Evolutionary conservation across 2,329 filamentous ascomycete genomes (phyloP), one percentile per base, ranked within the genome.

Genomic region (Claviceps humidiphila): DNA sequence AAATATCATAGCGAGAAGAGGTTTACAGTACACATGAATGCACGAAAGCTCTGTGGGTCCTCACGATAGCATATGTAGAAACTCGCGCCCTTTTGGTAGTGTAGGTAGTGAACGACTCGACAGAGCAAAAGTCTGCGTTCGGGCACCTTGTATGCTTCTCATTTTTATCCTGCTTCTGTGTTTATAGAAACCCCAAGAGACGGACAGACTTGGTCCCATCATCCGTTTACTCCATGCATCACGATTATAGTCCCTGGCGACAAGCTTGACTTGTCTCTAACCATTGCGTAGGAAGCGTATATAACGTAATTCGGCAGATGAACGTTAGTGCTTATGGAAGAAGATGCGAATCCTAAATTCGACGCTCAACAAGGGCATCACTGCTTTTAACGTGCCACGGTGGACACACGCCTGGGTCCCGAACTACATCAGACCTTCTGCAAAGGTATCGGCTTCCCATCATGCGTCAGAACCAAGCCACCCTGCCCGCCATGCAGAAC

Each of bases 381-480:
- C 40, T 34, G 9, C 30, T 34, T 45, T 14, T 30, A 2, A n/a
- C 37, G 24, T 16, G 47, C 20, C 30, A n/a, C 39, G 14, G 17
- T 17, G 30, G 5, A 5, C 17, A 41, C 4, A 40, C 34, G 20
- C n/a, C 16, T 8, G 17, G 14, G 8, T 38, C 13, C 20, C 6
- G 7, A 20, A n/a, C 39, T 39, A 11, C 20, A 17, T 47, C 38
- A 52, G 14, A 20, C 3, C 6, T 26, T 5, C 16, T 7, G 16
- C 45, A 52, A 30, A 40, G 49, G 26, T 13, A 74, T 39, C 41
- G 64, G 59, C 58, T 66, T 68, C 1, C 77, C 79, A 50, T 74
- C 71, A 66, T 70, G 76, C 5, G 73, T 75, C 58, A 84, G 62
- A 16, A 77, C 66, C 37, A 82, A 59, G 45, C 59, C 59, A 3